phyloP scores from a whole-genome alignment of 2,329 filamentous ascomycete genomes.

The Fusarium tanahbumbuense region DNA sequence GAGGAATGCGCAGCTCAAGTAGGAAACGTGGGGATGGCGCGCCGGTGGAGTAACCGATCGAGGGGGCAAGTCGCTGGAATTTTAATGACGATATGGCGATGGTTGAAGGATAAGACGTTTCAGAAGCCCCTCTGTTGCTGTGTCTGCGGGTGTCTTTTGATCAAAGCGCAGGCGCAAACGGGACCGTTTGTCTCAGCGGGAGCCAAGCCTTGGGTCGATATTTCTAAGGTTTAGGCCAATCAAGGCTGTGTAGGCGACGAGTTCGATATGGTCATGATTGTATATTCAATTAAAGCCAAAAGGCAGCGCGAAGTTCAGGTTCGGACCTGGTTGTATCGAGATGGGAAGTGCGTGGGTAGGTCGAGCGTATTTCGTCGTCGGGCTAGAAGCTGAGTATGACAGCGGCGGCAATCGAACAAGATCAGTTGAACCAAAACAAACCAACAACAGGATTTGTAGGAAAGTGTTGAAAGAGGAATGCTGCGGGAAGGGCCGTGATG shows the following conservation, averaged over 20 bases:
- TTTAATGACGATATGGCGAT: constrained; percentile 34
- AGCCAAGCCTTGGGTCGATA: constrained; percentile 31
- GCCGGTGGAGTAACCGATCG: constrained; percentile 42
- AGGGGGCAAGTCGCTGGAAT: constrained; percentile 33
- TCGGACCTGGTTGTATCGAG: constrained; percentile 24
- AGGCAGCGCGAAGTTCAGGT: constrained; percentile 42
- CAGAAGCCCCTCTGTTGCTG: constrained; percentile 47
- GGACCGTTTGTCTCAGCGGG: constrained; percentile 40
- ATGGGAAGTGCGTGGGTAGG: neutral
- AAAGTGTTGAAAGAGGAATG: constrained; percentile 35
- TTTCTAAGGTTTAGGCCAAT: constrained; percentile 45
- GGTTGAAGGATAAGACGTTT: constrained; percentile 47
- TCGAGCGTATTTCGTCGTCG: constrained; percentile 10
- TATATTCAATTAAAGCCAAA: constrained; percentile 36
- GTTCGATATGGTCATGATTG: constrained; percentile 50
- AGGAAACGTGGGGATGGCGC: constrained; percentile 32
- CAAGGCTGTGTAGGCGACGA: constrained; percentile 48
- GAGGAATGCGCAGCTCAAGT: constrained; percentile 35
- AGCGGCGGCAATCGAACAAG: constrained; percentile 4
- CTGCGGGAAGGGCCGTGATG: constrained; percentile 43
- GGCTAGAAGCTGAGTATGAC: neutral
- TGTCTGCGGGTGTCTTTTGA: constrained; percentile 41
- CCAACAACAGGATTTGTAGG: constrained; percentile 25
- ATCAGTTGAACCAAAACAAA: constrained; percentile 15
- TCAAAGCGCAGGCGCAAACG: constrained; percentile 36